Conservation (phyloP, 73 alveolate genomes). For the Halteria grandinella region DNA sequence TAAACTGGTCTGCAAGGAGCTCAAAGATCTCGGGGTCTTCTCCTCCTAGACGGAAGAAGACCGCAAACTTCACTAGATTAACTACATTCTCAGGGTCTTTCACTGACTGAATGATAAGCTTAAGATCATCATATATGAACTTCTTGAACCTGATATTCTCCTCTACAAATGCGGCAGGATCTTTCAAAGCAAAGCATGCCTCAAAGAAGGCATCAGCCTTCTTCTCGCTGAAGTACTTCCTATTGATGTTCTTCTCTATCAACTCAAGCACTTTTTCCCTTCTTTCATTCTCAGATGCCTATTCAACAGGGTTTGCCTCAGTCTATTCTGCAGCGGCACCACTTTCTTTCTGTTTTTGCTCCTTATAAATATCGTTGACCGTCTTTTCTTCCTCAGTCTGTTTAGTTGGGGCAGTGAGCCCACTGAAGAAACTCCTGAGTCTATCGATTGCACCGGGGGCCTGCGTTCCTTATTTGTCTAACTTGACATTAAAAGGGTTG, state of each 20-base stretch:
- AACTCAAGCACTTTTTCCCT: background rate
- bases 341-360: no score
- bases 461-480: no score
- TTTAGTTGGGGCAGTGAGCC: no score
- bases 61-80: constrained; percentile 26
- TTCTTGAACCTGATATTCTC: constrained; percentile 11
- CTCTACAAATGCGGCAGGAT: background rate
- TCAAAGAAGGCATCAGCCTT: constrained; percentile 22
- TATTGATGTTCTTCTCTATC: constrained; percentile 31
- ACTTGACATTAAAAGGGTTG: no score
- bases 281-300: background rate
- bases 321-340: no score
- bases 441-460: no score
- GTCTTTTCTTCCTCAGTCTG: no score
- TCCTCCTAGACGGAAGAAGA: constrained; percentile 30
- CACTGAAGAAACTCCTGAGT: no score
- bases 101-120: constrained; percentile 8
- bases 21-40: constrained; percentile 31
- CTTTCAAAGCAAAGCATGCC: constrained; percentile 5
- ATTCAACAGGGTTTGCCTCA: no score
- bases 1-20: constrained; percentile 6
- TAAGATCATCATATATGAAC: constrained; percentile 18
- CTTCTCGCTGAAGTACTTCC: constrained; percentile 50
- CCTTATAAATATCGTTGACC: no score
- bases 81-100: constrained; percentile 4